A percentile compares a stretch with the other conserved stretches of the same genome.
Evolutionary conservation across 805 yeast species (phyloP).

Genomic region (Saccharomycopsis sp.): DNA sequence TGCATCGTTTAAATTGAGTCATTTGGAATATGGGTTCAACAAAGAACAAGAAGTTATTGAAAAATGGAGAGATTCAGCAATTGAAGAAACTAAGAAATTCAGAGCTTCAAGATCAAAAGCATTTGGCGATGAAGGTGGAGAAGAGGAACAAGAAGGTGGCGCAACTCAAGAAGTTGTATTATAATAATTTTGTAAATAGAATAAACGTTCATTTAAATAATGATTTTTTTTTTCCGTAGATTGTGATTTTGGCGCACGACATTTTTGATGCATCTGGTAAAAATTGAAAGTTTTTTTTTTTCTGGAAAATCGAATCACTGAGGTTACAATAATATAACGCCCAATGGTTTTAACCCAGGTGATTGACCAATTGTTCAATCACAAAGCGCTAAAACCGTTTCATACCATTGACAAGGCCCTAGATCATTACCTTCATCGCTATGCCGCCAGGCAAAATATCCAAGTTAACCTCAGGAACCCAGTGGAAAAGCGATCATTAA

Average conservation of each 20-base stretch:
- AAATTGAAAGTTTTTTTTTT: too few relatives aligned
- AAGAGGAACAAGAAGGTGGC: constrained; percentile 1
- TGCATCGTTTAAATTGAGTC: constrained; percentile 55
- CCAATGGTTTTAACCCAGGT: too few relatives aligned
- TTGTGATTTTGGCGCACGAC: too few relatives aligned
- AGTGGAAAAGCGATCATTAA: neutral
- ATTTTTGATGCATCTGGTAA: too few relatives aligned
- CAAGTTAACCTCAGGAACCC: neutral
- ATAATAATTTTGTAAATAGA: neutral
- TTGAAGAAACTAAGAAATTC: constrained; percentile 49
- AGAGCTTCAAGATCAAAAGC: constrained; percentile 36
- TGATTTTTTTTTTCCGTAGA: neutral
- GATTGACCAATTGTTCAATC: too few relatives aligned
- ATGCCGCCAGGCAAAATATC: neutral
- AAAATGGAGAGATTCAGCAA: constrained; percentile 68
- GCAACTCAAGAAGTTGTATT: neutral
- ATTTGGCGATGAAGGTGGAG: neutral
- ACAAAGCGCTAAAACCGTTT: too few relatives aligned
- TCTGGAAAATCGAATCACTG: too few relatives aligned
- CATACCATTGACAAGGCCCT: constrained; percentile 6
- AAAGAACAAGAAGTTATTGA: constrained; percentile 67
- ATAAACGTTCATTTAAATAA: neutral
- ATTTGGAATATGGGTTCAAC: constrained; percentile 60
- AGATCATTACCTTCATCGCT: constrained; percentile 2
- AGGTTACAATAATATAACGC: too few relatives aligned